These are phyloP conservation scores for Talaromyces stipitatus DNA, from an alignment of 495 filamentous ascomycete species.

Conservation along the genomic window DNA sequence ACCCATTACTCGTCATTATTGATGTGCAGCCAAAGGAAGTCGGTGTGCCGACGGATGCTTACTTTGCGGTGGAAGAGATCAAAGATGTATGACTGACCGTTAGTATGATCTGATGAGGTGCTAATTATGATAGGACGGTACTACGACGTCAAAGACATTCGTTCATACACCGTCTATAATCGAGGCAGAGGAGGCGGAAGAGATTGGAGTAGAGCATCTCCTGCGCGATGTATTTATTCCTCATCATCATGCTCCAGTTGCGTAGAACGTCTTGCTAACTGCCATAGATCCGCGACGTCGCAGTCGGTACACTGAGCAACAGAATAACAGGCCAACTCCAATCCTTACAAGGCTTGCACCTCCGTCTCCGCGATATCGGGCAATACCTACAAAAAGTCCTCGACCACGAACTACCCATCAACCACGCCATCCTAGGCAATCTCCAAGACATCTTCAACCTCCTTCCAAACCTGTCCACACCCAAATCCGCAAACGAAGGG, in stretches of 20 bases:
- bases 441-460: conserved; percentile 99
- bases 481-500: conserved; percentile 45
- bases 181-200: conserved; percentile 97
- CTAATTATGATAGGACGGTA: conserved; percentile 65
- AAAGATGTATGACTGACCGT: conserved; percentile 69
- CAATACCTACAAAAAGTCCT: conserved; percentile 94
- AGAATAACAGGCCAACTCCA: conserved; percentile 96
- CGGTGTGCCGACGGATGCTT: conserved; percentile 95
- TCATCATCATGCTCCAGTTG: not conserved
- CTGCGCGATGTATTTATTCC: conserved; percentile 70
- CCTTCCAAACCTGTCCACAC: conserved; percentile 89
- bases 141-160: conserved; percentile 93
- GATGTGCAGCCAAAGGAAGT: conserved; percentile 98
- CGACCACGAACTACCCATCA: conserved; percentile 83
- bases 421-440: conserved; percentile 95
- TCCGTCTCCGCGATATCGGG: conserved; percentile 91
- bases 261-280: not conserved
- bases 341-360: conserved; percentile 91
- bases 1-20: conserved; percentile 93
- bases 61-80: conserved; percentile 99
- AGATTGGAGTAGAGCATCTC: conserved; percentile 97
- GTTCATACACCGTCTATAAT: conserved; percentile 99
- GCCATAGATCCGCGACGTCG: conserved; percentile 62
- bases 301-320: conserved; percentile 95
- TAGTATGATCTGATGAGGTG: not conserved